Evolutionary conservation across 495 filamentous ascomycete genomes (phyloP).

Genomic region (Penicillium soppii): DNA sequence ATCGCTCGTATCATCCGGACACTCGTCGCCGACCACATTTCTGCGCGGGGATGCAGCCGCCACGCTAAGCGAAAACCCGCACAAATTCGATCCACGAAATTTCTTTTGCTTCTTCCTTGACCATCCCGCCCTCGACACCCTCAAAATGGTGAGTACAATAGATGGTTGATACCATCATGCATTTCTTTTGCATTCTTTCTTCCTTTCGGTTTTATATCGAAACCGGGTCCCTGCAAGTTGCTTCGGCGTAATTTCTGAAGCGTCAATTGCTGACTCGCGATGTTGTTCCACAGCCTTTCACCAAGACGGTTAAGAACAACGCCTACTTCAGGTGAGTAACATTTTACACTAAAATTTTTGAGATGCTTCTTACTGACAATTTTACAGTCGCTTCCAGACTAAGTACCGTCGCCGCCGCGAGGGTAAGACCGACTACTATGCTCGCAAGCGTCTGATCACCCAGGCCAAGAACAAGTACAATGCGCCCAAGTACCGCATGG

Average conservation of each 20-base stretch:
- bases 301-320: slow-evolving; percentile 93
- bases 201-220: slow-evolving; percentile 18
- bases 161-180: slow-evolving; percentile 25
- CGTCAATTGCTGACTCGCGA: slow-evolving; percentile 97
- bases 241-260: slow-evolving; percentile 90
- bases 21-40: slow-evolving; percentile 48
- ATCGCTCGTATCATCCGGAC: too few relatives aligned
- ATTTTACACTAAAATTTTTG: slow-evolving; percentile 6
- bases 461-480: slow-evolving; percentile 99
- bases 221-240: slow-evolving; percentile 89
- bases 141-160: slow-evolving; percentile 51
- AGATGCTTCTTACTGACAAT: slow-evolving; percentile 15
- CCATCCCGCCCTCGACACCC: slow-evolving; percentile 33
- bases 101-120: slow-evolving; percentile 21
- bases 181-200: slow-evolving; percentile 12
- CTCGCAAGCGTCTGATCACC: slow-evolving; percentile 98
- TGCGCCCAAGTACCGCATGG: slow-evolving; percentile 98
- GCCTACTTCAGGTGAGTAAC: slow-evolving; percentile 89
- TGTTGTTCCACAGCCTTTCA: slow-evolving; percentile 70
- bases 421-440: slow-evolving; percentile 99
- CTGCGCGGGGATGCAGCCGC: slow-evolving; percentile 37
- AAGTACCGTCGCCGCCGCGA: slow-evolving; percentile 97
- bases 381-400: slow-evolving; percentile 88
- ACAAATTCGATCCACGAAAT: slow-evolving; percentile 43
- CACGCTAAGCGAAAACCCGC: slow-evolving; percentile 48